Percentiles rank a stretch among this genome's conserved stretches.
Conservation (phyloP, 1,284 basidiomycete genomes). For the Leccinum solheimii region DNA sequence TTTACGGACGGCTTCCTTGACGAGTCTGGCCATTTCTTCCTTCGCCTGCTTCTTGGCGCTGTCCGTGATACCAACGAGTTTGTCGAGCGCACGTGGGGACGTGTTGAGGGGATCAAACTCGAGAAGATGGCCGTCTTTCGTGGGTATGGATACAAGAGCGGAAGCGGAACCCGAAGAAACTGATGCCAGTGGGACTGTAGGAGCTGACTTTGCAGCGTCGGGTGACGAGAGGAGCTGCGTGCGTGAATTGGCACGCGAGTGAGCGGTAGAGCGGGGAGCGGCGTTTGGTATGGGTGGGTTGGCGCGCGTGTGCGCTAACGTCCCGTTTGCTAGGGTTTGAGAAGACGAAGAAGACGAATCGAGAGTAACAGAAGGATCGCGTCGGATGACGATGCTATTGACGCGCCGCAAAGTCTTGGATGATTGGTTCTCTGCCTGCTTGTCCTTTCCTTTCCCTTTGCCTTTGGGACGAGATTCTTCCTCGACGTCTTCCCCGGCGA, state of each 20-base stretch:
- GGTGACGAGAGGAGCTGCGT: conserved; percentile 36
- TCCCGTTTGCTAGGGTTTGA: conserved; percentile 10
- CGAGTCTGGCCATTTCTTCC: conserved; percentile 68
- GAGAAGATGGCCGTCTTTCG: conserved; percentile 71
- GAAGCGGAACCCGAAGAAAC: conserved; percentile 28
- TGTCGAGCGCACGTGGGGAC: conserved; percentile 66
- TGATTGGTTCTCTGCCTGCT: conserved; percentile 6
- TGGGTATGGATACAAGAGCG: conserved; percentile 67
- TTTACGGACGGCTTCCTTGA: conserved; percentile 68
- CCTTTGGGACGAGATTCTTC: conserved; percentile 7
- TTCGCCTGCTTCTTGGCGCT: conserved; percentile 79
- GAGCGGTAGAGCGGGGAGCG: conserved; percentile 17
- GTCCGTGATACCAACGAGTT: conserved; percentile 71
- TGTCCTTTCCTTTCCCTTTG: conserved; percentile 25
- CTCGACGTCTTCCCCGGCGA: conserved; percentile 38
- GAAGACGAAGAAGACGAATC: conserved; percentile 22
- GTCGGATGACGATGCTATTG: conserved; percentile 63
- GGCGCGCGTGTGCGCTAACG: conserved; percentile 45
- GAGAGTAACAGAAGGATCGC: conserved; percentile 51
- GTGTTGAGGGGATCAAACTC: conserved; percentile 77
- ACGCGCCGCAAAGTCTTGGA: conserved; percentile 41
- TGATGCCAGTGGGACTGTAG: conserved; percentile 15
- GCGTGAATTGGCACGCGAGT: conserved; percentile 45
- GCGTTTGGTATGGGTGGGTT: conserved; percentile 48
- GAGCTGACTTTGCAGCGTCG: conserved; percentile 19